A percentile compares a stretch with the other conserved stretches of the same genome.
phyloP scores from a whole-genome alignment of 306 rosid species.

The Cicer bijugum region DNA sequence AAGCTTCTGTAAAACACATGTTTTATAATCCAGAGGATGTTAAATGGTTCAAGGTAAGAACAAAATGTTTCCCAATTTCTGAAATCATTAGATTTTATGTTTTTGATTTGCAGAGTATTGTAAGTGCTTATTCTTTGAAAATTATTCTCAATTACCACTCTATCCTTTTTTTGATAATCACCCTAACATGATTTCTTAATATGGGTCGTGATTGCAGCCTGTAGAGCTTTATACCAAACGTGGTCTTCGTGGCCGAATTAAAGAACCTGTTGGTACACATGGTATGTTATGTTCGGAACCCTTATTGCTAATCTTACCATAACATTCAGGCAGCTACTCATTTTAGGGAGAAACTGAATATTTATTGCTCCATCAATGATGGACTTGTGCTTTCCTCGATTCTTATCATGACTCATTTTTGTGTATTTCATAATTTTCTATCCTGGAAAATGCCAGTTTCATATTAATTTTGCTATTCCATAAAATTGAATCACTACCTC shows the following conservation, averaged over 20 bases:
- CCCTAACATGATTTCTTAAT: slow-evolving; percentile 31
- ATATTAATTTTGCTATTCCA: slow-evolving; percentile 5
- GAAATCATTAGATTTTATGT: slow-evolving; percentile 10
- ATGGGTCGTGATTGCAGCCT: slow-evolving; percentile 71
- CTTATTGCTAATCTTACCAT: slow-evolving; percentile 16
- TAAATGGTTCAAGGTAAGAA: slow-evolving; percentile 87
- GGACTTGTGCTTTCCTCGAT: slow-evolving; percentile 1
- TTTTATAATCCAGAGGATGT: slow-evolving; percentile 96
- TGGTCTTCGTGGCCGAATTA: slow-evolving; percentile 90
- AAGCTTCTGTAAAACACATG: slow-evolving; percentile 84
- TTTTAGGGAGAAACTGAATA: slow-evolving; percentile 20
- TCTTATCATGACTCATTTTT: slow-evolving; percentile 12
- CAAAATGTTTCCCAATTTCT: slow-evolving; percentile 11
- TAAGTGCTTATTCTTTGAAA: not conserved
- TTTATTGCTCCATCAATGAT: slow-evolving; percentile 10
- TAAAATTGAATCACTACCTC: not conserved
- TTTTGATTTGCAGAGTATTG: slow-evolving; percentile 12
- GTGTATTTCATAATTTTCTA: not conserved
- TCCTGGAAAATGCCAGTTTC: not conserved
- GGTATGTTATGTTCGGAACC: slow-evolving; percentile 60
- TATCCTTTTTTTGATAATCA: not conserved
- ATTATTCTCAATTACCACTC: slow-evolving; percentile 7
- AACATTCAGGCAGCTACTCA: slow-evolving; percentile 18
- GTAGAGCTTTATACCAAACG: slow-evolving; percentile 85
- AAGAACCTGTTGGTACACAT: slow-evolving; percentile 97